Base-by-base conservation (phyloP, 1,284 basidiomycete genomes). In the Marasmius sp. region DNA sequence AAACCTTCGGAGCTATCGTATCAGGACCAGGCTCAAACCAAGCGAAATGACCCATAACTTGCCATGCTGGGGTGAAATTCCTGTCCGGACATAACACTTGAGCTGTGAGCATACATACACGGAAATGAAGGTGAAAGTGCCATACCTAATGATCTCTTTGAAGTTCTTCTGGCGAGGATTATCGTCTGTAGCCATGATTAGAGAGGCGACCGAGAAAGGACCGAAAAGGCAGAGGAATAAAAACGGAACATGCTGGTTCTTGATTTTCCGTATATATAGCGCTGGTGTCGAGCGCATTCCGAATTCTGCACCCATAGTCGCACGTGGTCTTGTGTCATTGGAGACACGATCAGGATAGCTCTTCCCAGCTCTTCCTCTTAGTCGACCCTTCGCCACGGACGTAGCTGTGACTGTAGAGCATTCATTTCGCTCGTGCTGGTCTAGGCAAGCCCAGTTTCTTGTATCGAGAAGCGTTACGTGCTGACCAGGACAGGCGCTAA, bases 61-160 rank as follows among this genome's bases (percentile, higher is more conserved):
- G 36, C 57, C 65, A 66, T 52, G 62, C 62, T 45, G 65, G 65
- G 16, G 65, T 61, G 34, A 65, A 65, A 33, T 62, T 60, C 37
- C 65, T 66, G 55, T 18, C 27, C 20, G 49, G 38, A 33, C 36
- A 33, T 8, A 36, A 37, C 18, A 49, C 18, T 20, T 54, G 38
- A 61, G 56, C 53, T 11, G 20, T 43, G 36, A 34, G 34, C 41
- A n/a, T 27, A 57, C 33, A 60, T 51, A 48, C 49, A 51, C 6
- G 27, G 22, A 47, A 55, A 51, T 20, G 49, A 37, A 20, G 49
- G 37, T 18, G n/a, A 14, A 58, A 51, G 47, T 39, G 34, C 20
- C 64, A 27, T 14, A 66, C 65, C 63, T 54, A 39, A 66, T 62
- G 14, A 64, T 59, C 52, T 64, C 65, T 48, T 61, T 64, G 11